These are phyloP conservation scores for Nemania serpens DNA, from an alignment of 2,329 filamentous ascomycete species.

Conservation along the genomic window DNA sequence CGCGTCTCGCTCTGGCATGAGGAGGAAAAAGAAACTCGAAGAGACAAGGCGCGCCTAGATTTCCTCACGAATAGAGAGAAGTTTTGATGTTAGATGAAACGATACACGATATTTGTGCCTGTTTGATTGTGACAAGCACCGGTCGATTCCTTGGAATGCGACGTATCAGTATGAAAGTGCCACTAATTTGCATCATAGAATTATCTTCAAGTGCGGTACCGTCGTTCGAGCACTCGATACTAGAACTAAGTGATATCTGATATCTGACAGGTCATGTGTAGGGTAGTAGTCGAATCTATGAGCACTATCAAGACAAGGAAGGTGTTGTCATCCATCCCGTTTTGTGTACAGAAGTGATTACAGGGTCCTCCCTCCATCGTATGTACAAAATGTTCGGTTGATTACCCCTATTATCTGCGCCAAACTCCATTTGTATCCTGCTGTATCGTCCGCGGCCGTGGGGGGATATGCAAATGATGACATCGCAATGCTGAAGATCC, in stretches of 20 bases:
- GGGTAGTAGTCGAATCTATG: background rate
- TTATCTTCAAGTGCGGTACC: background rate
- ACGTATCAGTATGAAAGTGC: slow-evolving; percentile 11
- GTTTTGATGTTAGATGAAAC: slow-evolving; percentile 26
- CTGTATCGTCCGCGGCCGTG: background rate
- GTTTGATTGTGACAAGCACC: slow-evolving; percentile 7
- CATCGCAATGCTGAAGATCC: background rate
- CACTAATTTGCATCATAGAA: slow-evolving; percentile 18
- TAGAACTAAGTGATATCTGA: slow-evolving; percentile 1
- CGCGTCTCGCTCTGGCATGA: slow-evolving; percentile 15
- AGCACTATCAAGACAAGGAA: background rate
- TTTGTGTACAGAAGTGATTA: slow-evolving; percentile 4
- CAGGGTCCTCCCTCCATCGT: background rate
- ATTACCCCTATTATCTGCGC: background rate
- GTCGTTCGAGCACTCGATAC: background rate
- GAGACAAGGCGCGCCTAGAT: slow-evolving; percentile 27
- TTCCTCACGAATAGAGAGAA: slow-evolving; percentile 29
- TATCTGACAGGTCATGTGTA: background rate
- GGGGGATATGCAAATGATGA: background rate
- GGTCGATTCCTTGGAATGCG: slow-evolving; percentile 3
- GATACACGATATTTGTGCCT: slow-evolving; percentile 1
- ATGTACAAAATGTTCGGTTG: slow-evolving; percentile 9
- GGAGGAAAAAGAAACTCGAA: slow-evolving; percentile 17
- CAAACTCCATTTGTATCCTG: slow-evolving; percentile 1
- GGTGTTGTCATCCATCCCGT: background rate